Percentiles rank a stretch among this genome's conserved stretches.
These are phyloP conservation scores for Leccinum longicurvipes DNA, from an alignment of 768 basidiomycete genomes.

Conservation along the genomic window DNA sequence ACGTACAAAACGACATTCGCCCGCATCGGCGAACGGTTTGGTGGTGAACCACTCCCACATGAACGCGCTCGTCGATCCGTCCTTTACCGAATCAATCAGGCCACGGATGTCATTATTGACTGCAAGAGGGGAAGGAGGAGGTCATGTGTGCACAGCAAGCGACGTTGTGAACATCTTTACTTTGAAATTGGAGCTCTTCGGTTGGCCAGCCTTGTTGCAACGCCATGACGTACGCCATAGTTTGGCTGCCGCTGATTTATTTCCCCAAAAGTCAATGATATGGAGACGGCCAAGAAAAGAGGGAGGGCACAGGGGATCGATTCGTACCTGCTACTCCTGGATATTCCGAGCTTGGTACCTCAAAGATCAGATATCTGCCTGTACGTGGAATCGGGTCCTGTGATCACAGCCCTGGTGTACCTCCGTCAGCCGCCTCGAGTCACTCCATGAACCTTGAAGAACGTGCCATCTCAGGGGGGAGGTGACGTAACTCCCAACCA, in stretches of 20 bases:
- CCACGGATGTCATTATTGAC: conserved; percentile 82
- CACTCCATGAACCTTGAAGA: background rate
- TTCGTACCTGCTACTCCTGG: conserved; percentile 72
- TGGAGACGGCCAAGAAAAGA: background rate
- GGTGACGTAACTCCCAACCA: conserved; percentile 88
- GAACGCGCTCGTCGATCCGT: conserved; percentile 83
- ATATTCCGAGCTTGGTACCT: conserved; percentile 85
- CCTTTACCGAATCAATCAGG: conserved; percentile 83
- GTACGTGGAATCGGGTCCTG: conserved; percentile 68
- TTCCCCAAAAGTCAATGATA: background rate
- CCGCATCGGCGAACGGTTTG: conserved; percentile 75
- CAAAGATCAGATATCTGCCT: conserved; percentile 70
- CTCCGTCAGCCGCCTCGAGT: background rate
- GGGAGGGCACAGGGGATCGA: background rate
- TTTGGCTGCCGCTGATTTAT: conserved; percentile 70
- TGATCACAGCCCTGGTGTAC: conserved; percentile 79
- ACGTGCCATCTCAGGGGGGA: conserved; percentile 83
- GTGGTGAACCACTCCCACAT: conserved; percentile 97
- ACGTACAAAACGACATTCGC: conserved; percentile 79
- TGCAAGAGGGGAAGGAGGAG: conserved; percentile 24
- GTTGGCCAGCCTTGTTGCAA: conserved; percentile 80
- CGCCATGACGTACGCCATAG: conserved; percentile 96
- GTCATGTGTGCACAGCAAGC: background rate
- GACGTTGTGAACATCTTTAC: conserved; percentile 47
- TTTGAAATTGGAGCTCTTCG: conserved; percentile 64